Percentiles rank a stretch among this genome's conserved stretches.
Evolutionary conservation across 768 basidiomycete genomes (phyloP).

Genomic region (Leccinum subgranulosum): DNA sequence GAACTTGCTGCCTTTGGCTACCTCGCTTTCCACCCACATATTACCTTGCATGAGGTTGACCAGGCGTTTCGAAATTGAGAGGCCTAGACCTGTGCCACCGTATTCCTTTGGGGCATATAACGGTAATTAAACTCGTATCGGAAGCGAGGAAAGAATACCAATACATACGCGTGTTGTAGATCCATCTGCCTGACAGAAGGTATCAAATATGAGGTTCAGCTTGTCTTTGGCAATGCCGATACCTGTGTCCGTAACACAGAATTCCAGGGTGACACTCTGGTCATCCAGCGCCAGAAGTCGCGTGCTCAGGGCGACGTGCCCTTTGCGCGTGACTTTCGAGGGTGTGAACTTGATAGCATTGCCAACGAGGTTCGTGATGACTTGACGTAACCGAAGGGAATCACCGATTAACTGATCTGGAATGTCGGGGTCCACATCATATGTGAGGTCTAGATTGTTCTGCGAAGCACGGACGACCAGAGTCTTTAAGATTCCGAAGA

Average conservation of each 20-base stretch:
- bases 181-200: conserved; percentile 98
- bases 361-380: conserved; percentile 92
- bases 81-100: conserved; percentile 92
- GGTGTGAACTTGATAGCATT: conserved; percentile 99
- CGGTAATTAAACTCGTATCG: conserved; percentile 17
- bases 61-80: conserved; percentile 96
- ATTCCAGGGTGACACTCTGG: conserved; percentile 85
- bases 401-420: conserved; percentile 98
- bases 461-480: conserved; percentile 96
- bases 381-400: conserved; percentile 89
- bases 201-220: conserved; percentile 96
- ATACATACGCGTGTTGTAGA: conserved; percentile 84
- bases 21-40: conserved; percentile 98
- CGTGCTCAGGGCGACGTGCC: conserved; percentile 88
- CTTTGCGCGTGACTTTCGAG: conserved; percentile 70
- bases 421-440: conserved; percentile 93
- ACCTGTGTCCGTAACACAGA: conserved; percentile 96
- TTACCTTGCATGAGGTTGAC: conserved; percentile 97
- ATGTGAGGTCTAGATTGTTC: conserved; percentile 93
- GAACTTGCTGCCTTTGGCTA: conserved; percentile 89
- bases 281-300: conserved; percentile 76
- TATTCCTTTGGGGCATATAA: conserved; percentile 62
- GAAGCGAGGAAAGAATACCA: conserved; percentile 3
- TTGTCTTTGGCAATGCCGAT: conserved; percentile 99
- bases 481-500: conserved; percentile 97